Base-by-base conservation (phyloP, 2,329 filamentous ascomycete genomes). In the Colletotrichum incanum region DNA sequence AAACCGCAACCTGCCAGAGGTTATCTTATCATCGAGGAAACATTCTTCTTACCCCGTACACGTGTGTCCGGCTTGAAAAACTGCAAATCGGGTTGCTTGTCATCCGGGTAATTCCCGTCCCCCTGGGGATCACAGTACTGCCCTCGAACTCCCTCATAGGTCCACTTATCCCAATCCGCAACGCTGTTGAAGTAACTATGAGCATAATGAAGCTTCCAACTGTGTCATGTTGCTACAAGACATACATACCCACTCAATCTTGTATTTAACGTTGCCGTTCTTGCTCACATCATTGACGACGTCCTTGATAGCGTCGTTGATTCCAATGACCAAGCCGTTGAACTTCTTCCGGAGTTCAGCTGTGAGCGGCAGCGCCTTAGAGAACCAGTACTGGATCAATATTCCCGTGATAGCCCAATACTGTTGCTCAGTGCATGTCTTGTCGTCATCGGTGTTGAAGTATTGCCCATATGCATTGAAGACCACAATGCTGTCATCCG, bases 391-490 rank as follows among this genome's bases (percentile, higher is more conserved):
- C 39, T 41, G 9, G 39, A 3, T n/a, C 39, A 31, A 60, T 69
- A 72, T 28, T 56, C 58, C 14, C 39, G 11, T 2, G 20, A 56
- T 58, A 23, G 62, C 70, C 68, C 70, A 73, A 14, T 59, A 31
- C 43, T 72, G 59, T 8, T 74, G 37, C 45, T 56, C 47, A 72
- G 78, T 79, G 23, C 73, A 65, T 16, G 39, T 12, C 37, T 76
- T 73, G 18, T 59, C 60, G 5, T 50, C 23, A 11, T 77, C 75
- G 2, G 74, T 76, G 66, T 81, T 78, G 75, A 82, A 82, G 76
- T 79, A 82, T 9, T 65, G 78, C 2, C 78, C 80, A 64, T 81
- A 82, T 49, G 76, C 74, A 49, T 75, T 77, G 67, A 74, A 74
- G 16, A 82, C 73, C 23, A 82, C 75, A 41, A 80, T 72, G 59